phyloP scores from a whole-genome alignment of 257 asterid species.

The Salvia splendens region DNA sequence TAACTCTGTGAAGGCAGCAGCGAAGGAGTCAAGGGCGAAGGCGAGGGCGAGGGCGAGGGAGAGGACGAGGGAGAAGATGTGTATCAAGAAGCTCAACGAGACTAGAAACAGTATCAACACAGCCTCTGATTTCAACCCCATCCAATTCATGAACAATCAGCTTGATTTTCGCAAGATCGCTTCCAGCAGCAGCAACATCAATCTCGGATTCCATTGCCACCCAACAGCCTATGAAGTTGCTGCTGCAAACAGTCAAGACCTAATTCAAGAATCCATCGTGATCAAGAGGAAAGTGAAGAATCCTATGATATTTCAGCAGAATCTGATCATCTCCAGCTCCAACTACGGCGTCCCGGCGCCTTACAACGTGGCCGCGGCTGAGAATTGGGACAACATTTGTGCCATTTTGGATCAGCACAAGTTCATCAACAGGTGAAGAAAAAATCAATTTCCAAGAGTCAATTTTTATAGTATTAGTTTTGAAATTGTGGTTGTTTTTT shows the following conservation, averaged over 20 bases:
- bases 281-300: slow-evolving; percentile 40
- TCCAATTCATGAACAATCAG: slow-evolving; percentile 1
- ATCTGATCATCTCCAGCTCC: slow-evolving; percentile 32
- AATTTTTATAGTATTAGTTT: too few relatives aligned
- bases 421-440: slow-evolving; percentile 43
- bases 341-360: slow-evolving; percentile 33
- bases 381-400: slow-evolving; percentile 43
- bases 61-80: slow-evolving; percentile 61
- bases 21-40: slow-evolving; percentile 61
- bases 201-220: slow-evolving; percentile 21
- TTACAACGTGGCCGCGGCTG: slow-evolving; percentile 24
- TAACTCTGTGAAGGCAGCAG: neutral
- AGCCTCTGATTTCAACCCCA: slow-evolving; percentile 17
- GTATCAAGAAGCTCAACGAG: slow-evolving; percentile 40
- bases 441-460: neutral
- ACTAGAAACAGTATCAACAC: neutral
- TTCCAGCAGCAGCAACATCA: neutral
- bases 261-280: slow-evolving; percentile 39
- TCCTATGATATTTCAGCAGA: slow-evolving; percentile 37
- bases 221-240: neutral
- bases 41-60: slow-evolving; percentile 88
- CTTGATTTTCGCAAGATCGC: neutral
- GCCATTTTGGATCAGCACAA: slow-evolving; percentile 41
- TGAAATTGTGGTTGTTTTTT: neutral
- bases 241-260: slow-evolving; percentile 32